A percentile compares a stretch with the other conserved stretches of the same genome.
These are phyloP conservation scores for Tilletiaria anomala DNA, from an alignment of 1,284 basidiomycete species.

Conservation along the genomic window DNA sequence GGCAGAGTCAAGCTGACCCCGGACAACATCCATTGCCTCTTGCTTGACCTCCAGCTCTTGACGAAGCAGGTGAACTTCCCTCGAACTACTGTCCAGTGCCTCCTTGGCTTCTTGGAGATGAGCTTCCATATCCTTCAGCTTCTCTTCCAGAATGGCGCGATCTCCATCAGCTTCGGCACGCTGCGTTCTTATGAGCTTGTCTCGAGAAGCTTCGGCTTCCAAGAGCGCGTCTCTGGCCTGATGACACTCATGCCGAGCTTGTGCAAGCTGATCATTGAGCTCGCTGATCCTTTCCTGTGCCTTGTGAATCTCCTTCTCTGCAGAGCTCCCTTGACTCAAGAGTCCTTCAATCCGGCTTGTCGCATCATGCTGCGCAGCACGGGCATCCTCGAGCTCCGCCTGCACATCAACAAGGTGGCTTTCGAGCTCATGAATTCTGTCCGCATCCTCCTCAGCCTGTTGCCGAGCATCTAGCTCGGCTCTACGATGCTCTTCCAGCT, in stretches of 20 bases:
- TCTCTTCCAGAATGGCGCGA: slow-evolving; percentile 30
- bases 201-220: slow-evolving; percentile 20
- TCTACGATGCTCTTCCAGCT: slow-evolving; percentile 18
- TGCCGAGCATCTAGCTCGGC: slow-evolving; percentile 14
- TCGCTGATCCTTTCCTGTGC: slow-evolving; percentile 28
- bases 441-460: slow-evolving; percentile 21
- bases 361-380: slow-evolving; percentile 20
- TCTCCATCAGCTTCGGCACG: slow-evolving; percentile 31
- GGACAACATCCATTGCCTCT: slow-evolving; percentile 11
- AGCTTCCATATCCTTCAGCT: slow-evolving; percentile 14
- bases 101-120: slow-evolving; percentile 14
- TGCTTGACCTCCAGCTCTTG: slow-evolving; percentile 10
- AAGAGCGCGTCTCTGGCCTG: slow-evolving; percentile 16
- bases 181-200: slow-evolving; percentile 19
- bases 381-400: slow-evolving; percentile 26
- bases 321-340: slow-evolving; percentile 23
- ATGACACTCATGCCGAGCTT: slow-evolving; percentile 16
- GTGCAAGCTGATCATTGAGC: slow-evolving; percentile 17
- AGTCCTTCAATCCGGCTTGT: slow-evolving; percentile 26
- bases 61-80: slow-evolving; percentile 5
- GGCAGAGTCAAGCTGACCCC: slow-evolving; percentile 25
- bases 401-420: slow-evolving; percentile 18
- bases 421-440: slow-evolving; percentile 23
- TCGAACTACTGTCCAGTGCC: slow-evolving; percentile 10
- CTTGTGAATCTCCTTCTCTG: slow-evolving; percentile 19